Evolutionary conservation across 768 basidiomycete species (phyloP), one percentile per base, ranked within the genome.

Genomic region (Rhodotorula diobovata): DNA sequence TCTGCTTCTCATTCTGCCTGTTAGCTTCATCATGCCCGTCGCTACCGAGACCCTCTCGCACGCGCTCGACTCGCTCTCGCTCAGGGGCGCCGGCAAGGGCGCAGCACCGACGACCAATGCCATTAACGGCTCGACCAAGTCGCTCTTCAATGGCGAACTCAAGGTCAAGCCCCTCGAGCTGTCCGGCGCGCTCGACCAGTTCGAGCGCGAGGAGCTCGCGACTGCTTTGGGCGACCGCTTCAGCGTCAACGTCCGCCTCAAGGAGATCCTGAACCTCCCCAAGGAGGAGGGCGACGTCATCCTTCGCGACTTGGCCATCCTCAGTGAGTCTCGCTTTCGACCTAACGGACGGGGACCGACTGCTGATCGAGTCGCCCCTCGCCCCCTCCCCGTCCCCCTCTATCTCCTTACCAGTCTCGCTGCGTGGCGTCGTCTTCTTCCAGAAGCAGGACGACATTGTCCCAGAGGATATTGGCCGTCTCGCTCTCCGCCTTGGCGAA

Each of bases 401-500:
- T 12, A 10, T 8, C 25, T 25, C 23, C 48, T 50, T 20, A 10
- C 45, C 57, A 80, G 78, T 82, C 62, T 80, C 80, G 4, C 73
- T 74, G 18, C 75, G 79, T 28, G 81, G 81, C 0, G 80, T 82
- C 68, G 79, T 78, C 61, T 80, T 81, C 76, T 81, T 82, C 78
- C 68, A 78, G 41, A 77, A 73, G 28, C 81, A 82, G 65, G 20
- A 68, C 45, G 75, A 80, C 21, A 61, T 80, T 37, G 71, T 68
- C 14, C 70, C 72, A 12, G 77, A 78, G 25, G 76, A 80, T 41
- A 75, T 80, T 60, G 77, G 75, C 54, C 53, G 57, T 0, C 74
- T 82, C 45, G 78, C 74, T 1, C 45, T 76, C 5, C 58, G 64
- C 32, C 61, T 81, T 18, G 79, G 78, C 23, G 72, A 77, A 32